Percentiles rank a stretch among this genome's conserved stretches.
These are phyloP conservation scores for Lipomyces yarrowii DNA, from an alignment of 1,139 yeast species.

Conservation along the genomic window DNA sequence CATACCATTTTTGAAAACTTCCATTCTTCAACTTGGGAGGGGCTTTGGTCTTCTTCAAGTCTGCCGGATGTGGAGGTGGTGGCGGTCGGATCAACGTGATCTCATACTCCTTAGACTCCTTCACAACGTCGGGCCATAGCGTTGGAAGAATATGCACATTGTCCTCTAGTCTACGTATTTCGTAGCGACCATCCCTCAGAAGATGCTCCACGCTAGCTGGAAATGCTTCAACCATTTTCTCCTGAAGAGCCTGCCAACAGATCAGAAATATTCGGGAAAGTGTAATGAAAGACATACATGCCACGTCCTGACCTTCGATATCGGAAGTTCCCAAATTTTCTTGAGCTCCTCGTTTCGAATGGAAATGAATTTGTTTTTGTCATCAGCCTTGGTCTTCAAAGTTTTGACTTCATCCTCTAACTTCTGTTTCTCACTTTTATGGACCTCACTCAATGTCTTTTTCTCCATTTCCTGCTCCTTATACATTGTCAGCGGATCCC, in stretches of 20 bases:
- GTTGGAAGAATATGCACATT: slow-evolving; percentile 5
- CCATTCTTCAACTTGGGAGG: background rate
- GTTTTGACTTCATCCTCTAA: slow-evolving; percentile 9
- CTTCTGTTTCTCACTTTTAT: slow-evolving; percentile 4
- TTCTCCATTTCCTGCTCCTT: slow-evolving; percentile 6
- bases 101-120: slow-evolving; percentile 11
- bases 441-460: background rate
- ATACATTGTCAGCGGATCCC: background rate
- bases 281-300: background rate
- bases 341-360: slow-evolving; percentile 7
- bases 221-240: slow-evolving; percentile 9
- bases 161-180: slow-evolving; percentile 7
- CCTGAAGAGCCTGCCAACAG: slow-evolving; percentile 4
- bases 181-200: slow-evolving; percentile 4
- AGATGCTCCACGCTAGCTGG: slow-evolving; percentile 6
- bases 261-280: background rate
- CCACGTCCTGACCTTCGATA: slow-evolving; percentile 7
- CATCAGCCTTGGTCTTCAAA: slow-evolving; percentile 3
- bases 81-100: slow-evolving; percentile 9
- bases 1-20: slow-evolving; percentile 5
- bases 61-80: background rate
- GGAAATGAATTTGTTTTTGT: slow-evolving; percentile 5
- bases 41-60: background rate
- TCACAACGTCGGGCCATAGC: slow-evolving; percentile 11
- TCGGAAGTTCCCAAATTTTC: slow-evolving; percentile 11